phyloP scores from a whole-genome alignment of 805 yeast species.

The Phaffomyces antillensis region DNA sequence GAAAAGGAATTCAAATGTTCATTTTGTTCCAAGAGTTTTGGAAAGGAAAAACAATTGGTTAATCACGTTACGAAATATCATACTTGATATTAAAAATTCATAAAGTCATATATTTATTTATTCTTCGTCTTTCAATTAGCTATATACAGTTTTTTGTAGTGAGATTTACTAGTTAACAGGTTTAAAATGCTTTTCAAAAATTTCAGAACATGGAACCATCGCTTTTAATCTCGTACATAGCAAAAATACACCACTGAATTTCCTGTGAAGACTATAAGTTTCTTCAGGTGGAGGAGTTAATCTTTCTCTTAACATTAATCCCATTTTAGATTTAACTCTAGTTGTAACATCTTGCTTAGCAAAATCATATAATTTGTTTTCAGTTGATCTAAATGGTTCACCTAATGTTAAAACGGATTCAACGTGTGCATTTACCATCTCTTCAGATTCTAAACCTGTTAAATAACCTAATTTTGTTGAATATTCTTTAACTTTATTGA shows the following conservation, averaged over 20 bases:
- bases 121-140: background rate
- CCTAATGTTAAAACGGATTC: conserved; percentile 87
- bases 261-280: conserved; percentile 93
- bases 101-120: background rate
- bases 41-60: conserved; percentile 32
- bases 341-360: conserved; percentile 86
- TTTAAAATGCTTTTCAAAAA: conserved; percentile 64
- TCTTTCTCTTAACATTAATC: conserved; percentile 85
- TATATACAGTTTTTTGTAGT: background rate
- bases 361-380: conserved; percentile 59
- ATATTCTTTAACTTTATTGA: conserved; percentile 52
- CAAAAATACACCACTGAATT: conserved; percentile 88
- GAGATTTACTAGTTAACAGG: background rate
- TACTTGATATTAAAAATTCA: background rate
- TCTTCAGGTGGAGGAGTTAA: conserved; percentile 97
- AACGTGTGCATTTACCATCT: conserved; percentile 88
- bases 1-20: conserved; percentile 44
- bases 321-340: conserved; percentile 81
- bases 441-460: conserved; percentile 82
- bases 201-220: conserved; percentile 67
- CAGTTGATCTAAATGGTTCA: conserved; percentile 60
- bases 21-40: conserved; percentile 46
- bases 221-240: conserved; percentile 84
- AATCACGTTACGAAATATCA: conserved; percentile 30
- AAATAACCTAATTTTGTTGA: conserved; percentile 77